Percentiles rank a stretch among this genome's conserved stretches.
Evolutionary conservation across 225 moss, liverwort and hornwort species (phyloP).

Genomic region (Physcomitrium patens): DNA sequence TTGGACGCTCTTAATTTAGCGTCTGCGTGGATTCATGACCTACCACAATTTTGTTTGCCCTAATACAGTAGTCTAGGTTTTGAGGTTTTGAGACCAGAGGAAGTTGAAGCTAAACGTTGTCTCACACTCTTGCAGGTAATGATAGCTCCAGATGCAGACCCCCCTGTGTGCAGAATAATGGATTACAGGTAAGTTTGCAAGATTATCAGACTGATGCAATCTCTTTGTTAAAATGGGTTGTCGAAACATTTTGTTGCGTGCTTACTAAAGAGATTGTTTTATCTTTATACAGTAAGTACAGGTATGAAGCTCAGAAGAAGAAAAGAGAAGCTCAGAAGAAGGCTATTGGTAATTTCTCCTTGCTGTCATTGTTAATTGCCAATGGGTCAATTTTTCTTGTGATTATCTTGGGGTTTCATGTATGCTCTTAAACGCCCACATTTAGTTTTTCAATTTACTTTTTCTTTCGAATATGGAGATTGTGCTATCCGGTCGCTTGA

Average conservation of each 20-base stretch:
- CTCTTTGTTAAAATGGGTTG: background rate
- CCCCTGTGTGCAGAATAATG: slow-evolving; percentile 97
- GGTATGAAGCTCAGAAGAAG: slow-evolving; percentile 94
- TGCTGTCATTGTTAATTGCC: slow-evolving; percentile 6
- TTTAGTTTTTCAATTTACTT: too few relatives aligned
- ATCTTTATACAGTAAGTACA: slow-evolving; percentile 79
- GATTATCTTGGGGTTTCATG: too few relatives aligned
- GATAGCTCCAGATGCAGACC: slow-evolving; percentile 99
- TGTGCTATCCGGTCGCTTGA: too few relatives aligned
- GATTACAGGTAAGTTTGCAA: slow-evolving; percentile 74
- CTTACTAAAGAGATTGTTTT: slow-evolving; percentile 10
- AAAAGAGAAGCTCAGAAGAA: slow-evolving; percentile 98
- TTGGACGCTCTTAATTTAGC: too few relatives aligned
- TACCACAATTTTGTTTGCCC: background rate
- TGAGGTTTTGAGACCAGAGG: slow-evolving; percentile 2
- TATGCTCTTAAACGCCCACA: too few relatives aligned
- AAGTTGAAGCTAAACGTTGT: slow-evolving; percentile 19
- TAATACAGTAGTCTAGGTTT: background rate
- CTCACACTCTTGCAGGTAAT: slow-evolving; percentile 73
- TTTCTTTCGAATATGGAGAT: too few relatives aligned
- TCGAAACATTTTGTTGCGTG: background rate
- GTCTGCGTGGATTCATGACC: background rate
- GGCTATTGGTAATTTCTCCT: slow-evolving; percentile 64
- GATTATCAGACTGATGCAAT: background rate
- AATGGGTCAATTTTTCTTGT: too few relatives aligned